Evolutionary conservation across 192 early-diverging fungal species (phyloP).

Genomic region (Coemansia sp.): DNA sequence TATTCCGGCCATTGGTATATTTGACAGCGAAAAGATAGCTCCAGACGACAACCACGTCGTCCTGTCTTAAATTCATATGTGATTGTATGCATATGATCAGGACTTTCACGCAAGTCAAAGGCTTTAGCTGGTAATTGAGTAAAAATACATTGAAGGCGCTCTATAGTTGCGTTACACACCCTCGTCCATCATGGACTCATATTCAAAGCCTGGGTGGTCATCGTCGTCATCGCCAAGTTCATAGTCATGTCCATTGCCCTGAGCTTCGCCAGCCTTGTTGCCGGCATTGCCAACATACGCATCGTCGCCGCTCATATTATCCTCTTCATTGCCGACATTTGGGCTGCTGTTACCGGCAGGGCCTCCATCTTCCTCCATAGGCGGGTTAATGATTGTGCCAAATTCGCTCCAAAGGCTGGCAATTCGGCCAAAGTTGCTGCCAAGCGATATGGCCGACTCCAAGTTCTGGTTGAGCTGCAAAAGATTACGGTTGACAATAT

Average conservation of each 20-base stretch:
- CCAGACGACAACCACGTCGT: constrained; percentile 24
- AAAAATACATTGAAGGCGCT: not conserved
- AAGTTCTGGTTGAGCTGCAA: constrained; percentile 54
- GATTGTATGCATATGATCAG: not conserved
- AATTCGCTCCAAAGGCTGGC: constrained; percentile 50
- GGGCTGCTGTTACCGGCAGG: not conserved
- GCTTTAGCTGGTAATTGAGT: not conserved
- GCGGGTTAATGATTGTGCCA: constrained; percentile 46
- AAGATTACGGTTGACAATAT: constrained; percentile 41
- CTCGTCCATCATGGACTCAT: constrained; percentile 16
- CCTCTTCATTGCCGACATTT: not conserved
- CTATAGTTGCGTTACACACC: constrained; percentile 6
- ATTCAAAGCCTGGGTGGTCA: not conserved
- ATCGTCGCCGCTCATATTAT: not conserved
- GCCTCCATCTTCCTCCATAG: constrained; percentile 20
- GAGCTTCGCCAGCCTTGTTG: not conserved
- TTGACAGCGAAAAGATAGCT: constrained; percentile 20
- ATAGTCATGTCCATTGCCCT: not conserved
- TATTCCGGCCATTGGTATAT: constrained; percentile 33
- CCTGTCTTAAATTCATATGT: not conserved
- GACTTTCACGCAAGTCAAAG: too few relatives aligned
- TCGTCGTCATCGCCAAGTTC: not conserved
- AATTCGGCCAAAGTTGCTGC: constrained; percentile 44
- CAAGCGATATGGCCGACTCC: constrained; percentile 48
- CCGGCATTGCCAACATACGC: not conserved